Evolutionary conservation across 768 basidiomycete species (phyloP), one percentile per base, ranked within the genome.

Genomic region (Russula foetens): DNA sequence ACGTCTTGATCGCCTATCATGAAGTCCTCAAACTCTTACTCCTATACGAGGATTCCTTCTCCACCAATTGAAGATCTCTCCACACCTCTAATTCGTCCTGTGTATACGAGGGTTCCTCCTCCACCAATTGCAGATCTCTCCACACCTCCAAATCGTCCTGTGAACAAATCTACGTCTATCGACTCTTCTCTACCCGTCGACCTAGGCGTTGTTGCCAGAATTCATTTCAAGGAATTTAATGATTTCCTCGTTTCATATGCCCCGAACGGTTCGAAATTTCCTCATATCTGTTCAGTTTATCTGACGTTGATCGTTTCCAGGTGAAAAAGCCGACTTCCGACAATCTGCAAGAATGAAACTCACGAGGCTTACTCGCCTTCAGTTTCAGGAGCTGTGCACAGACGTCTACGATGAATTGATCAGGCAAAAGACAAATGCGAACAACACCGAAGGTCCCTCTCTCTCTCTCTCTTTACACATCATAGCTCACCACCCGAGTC

Each of bases 361-460:
- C 63, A 97, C 92, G 3, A 81, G 92, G 35, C 80, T 99, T 62
- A 97, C 94, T 4, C 84, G 86, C 62, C 90, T 94, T 67, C 97
- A 99, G 72, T 98, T 98, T 67, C 92, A 97, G 66, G 97, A 99
- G 71, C 79, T 99, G 2, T 95, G 92, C 8, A 98, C 96, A 9
- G 97, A 99, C 71, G 96, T 98, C 4, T 98, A 93, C 69, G 96
- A 98, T 72, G 97, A 99, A 70, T 79, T 98, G 54, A 76, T 96
- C 11, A 47, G 97, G 33, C 77, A 96, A 63, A 84, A 87, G 74
- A 82, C 78, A 57, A 79, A 79, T 62, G 71, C 75, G 1, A 70
- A 70, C 53, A 80, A 87, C 62, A 85, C 84, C 59, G 84, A 89
- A 76, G 84, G 91, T 83, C 68, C 56, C 75, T 50, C 17, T n/a